phyloP scores from a whole-genome alignment of 1,284 basidiomycete genomes.

The Porogramme epimiltina region DNA sequence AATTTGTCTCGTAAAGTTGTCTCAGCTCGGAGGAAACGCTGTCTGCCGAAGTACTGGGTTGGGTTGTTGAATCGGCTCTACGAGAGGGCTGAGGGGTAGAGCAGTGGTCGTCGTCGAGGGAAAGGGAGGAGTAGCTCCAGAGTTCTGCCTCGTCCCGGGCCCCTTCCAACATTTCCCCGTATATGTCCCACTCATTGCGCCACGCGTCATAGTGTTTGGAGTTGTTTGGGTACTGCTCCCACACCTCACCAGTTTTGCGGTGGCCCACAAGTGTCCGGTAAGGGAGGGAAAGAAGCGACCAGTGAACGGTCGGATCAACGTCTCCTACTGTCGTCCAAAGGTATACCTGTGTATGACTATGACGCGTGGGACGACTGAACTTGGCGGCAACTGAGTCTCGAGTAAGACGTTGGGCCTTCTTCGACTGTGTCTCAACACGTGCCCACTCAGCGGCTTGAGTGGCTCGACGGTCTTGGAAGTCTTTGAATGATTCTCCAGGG shows the following conservation, averaged over 20 bases:
- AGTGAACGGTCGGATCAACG: background rate
- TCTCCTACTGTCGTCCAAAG: constrained; percentile 2
- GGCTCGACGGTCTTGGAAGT: constrained; percentile 1
- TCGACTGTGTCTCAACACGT: background rate
- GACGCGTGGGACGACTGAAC: constrained; percentile 6
- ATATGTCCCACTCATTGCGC: constrained; percentile 7
- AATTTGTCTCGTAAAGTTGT: too few species aligned
- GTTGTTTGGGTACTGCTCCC: constrained; percentile 3
- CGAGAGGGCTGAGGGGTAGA: too few species aligned
- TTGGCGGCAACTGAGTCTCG: background rate
- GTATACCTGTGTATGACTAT: background rate
- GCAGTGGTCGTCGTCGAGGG: too few species aligned
- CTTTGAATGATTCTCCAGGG: constrained; percentile 1
- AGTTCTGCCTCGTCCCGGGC: background rate
- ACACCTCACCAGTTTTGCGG: background rate
- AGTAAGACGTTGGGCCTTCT: background rate
- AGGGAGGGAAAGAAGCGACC: background rate
- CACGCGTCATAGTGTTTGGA: constrained; percentile 7
- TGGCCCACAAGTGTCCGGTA: background rate
- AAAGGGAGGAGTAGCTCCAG: background rate
- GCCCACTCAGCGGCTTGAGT: background rate
- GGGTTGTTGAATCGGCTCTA: background rate
- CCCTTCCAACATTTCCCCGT: background rate
- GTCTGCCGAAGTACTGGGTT: background rate
- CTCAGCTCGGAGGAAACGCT: too few species aligned